These are phyloP conservation scores for Colletotrichum orchidophilum DNA, from an alignment of 2,329 filamentous ascomycete species.

Conservation along the genomic window DNA sequence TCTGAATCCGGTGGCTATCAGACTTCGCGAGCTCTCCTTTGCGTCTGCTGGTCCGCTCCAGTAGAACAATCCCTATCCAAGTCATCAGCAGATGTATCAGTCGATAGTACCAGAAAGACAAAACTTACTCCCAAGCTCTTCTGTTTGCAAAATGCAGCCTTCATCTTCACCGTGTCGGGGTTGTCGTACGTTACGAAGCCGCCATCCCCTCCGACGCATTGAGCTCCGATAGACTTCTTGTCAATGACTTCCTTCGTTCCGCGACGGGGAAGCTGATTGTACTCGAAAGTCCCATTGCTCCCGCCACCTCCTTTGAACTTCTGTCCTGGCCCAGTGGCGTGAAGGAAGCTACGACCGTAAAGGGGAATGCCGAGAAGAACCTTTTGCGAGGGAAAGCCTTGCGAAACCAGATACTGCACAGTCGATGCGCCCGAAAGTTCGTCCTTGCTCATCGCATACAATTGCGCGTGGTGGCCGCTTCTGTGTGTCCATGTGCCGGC, in stretches of 20 bases:
- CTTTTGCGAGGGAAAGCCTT: slow-evolving; percentile 75
- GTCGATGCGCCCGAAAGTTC: slow-evolving; percentile 73
- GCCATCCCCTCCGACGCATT: slow-evolving; percentile 76
- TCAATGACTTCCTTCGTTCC: slow-evolving; percentile 75
- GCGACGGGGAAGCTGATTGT: slow-evolving; percentile 71
- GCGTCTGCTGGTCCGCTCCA: slow-evolving; percentile 82
- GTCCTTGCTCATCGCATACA: slow-evolving; percentile 69
- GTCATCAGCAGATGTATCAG: not conserved
- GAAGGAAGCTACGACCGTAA: slow-evolving; percentile 79
- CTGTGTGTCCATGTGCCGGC: slow-evolving; percentile 74
- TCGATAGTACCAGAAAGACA: not conserved
- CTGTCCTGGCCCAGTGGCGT: slow-evolving; percentile 72
- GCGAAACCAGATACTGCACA: slow-evolving; percentile 71
- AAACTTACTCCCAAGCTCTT: slow-evolving; percentile 71
- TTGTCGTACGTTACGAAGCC: slow-evolving; percentile 86
- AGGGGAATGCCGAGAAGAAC: slow-evolving; percentile 80
- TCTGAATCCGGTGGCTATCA: slow-evolving; percentile 68
- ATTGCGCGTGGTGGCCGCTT: slow-evolving; percentile 79
- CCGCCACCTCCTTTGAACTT: slow-evolving; percentile 64
- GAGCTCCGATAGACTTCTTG: slow-evolving; percentile 73
- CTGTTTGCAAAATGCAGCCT: slow-evolving; percentile 77
- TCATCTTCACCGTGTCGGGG: slow-evolving; percentile 77
- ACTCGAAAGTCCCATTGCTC: slow-evolving; percentile 78
- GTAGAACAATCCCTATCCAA: slow-evolving; percentile 77
- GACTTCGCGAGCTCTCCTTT: slow-evolving; percentile 63